phyloP scores from a whole-genome alignment of 2,329 filamentous ascomycete species.

The Aspergillus uvarum region DNA sequence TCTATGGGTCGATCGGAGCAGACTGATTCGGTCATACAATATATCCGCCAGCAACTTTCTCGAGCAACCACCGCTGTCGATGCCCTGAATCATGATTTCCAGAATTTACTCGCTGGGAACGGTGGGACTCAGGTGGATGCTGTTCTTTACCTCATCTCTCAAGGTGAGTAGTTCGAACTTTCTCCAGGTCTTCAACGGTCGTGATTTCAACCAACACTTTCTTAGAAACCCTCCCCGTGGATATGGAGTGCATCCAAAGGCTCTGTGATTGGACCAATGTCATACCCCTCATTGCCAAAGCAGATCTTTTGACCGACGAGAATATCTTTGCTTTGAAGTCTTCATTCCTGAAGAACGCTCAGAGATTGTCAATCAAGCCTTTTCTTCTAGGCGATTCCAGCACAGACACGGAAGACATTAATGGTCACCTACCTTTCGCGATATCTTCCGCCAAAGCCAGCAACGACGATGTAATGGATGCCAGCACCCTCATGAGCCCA shows the following conservation, averaged over 20 bases:
- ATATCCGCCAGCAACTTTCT: constrained; percentile 69
- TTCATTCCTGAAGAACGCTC: constrained; percentile 36
- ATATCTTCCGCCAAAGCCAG: constrained; percentile 71
- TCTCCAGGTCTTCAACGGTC: background rate
- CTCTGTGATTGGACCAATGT: constrained; percentile 77
- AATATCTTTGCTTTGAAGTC: constrained; percentile 62
- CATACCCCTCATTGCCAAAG: constrained; percentile 75
- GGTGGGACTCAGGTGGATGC: constrained; percentile 83
- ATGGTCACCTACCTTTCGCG: constrained; percentile 61
- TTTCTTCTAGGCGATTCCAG: constrained; percentile 63
- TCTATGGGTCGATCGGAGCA: constrained; percentile 55
- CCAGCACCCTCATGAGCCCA: constrained; percentile 87
- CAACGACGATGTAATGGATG: constrained; percentile 84
- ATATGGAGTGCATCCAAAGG: constrained; percentile 69
- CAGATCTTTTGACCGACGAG: constrained; percentile 65
- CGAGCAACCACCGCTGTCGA: constrained; percentile 61
- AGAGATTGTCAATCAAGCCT: constrained; percentile 55
- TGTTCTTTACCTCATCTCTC: constrained; percentile 76
- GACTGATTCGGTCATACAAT: constrained; percentile 63
- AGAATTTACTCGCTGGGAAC: constrained; percentile 74
- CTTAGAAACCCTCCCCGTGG: constrained; percentile 59
- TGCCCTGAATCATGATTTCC: constrained; percentile 71
- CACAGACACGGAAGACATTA: constrained; percentile 23
- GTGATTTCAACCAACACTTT: constrained; percentile 3
- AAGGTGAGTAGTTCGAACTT: constrained; percentile 54